These are phyloP conservation scores for Aegilops speltoides DNA, from an alignment of 176 grass and related monocot species.

Conservation along the genomic window DNA sequence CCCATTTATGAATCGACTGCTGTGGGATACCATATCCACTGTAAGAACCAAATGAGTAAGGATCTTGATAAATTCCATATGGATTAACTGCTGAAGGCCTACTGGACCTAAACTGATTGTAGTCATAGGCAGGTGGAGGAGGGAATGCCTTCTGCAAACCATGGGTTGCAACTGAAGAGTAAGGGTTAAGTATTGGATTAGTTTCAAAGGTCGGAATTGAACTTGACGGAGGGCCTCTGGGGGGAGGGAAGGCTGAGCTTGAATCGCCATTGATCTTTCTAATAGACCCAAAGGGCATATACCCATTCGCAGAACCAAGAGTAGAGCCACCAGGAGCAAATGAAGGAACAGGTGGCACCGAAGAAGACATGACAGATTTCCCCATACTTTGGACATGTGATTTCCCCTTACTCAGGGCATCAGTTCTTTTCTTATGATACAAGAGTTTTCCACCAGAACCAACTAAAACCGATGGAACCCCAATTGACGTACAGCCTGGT, in stretches of 20 bases:
- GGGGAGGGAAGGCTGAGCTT: background rate
- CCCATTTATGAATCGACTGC: conserved; percentile 32
- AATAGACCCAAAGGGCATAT: background rate
- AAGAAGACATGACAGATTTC: conserved; percentile 37
- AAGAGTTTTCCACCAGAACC: conserved; percentile 26
- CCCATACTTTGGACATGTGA: conserved; percentile 14
- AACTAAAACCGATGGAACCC: conserved; percentile 11
- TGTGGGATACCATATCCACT: conserved; percentile 10
- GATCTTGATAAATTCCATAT: background rate
- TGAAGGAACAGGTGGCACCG: background rate
- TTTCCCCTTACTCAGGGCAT: conserved; percentile 33
- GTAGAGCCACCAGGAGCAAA: background rate
- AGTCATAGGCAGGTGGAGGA: background rate
- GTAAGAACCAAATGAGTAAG: conserved; percentile 12
- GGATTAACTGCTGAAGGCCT: background rate
- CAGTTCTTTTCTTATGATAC: conserved; percentile 21
- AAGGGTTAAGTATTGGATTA: background rate
- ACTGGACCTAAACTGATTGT: background rate
- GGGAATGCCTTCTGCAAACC: background rate
- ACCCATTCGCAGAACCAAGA: background rate
- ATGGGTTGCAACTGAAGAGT: background rate
- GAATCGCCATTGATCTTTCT: background rate
- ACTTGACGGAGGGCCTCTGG: background rate
- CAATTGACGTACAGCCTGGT: background rate
- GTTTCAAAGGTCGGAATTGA: background rate